phyloP scores from a whole-genome alignment of 1,139 yeast genomes.

The Hemisphaericaspora lyxosophila region DNA sequence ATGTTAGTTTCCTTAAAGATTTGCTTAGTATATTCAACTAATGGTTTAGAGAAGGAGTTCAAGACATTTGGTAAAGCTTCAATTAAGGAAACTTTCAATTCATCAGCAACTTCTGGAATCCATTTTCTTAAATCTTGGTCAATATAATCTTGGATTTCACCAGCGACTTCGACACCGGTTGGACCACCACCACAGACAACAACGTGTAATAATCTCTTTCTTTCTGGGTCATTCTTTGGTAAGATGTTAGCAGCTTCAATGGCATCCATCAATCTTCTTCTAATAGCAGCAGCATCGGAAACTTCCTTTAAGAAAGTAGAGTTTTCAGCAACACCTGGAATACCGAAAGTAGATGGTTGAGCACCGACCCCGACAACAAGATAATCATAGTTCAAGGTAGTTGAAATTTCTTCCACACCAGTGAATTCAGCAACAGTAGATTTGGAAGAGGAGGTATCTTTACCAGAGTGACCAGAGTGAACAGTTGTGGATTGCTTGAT shows the following conservation, averaged over 20 bases:
- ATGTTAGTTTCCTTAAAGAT: constrained; percentile 80
- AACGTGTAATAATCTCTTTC: constrained; percentile 76
- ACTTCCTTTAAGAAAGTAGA: constrained; percentile 86
- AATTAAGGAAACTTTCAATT: constrained; percentile 77
- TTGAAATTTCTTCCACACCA: constrained; percentile 45
- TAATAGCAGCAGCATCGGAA: constrained; percentile 74
- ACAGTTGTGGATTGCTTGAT: constrained; percentile 57
- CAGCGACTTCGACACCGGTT: constrained; percentile 95
- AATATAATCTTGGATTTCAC: constrained; percentile 90
- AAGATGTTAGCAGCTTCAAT: constrained; percentile 81
- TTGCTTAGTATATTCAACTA: constrained; percentile 81
- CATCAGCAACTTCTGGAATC: constrained; percentile 84
- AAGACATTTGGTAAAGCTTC: constrained; percentile 92
- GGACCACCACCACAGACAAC: constrained; percentile 97
- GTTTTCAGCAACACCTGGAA: constrained; percentile 88
- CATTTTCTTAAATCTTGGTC: constrained; percentile 86
- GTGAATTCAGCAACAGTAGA: constrained; percentile 43
- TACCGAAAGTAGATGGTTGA: constrained; percentile 87
- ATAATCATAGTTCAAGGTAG: constrained; percentile 66
- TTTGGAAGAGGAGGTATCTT: constrained; percentile 53
- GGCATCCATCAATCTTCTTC: constrained; percentile 74
- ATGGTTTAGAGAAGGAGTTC: constrained; percentile 81
- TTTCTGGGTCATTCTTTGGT: constrained; percentile 71
- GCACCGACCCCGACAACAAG: constrained; percentile 91
- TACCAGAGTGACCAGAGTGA: constrained; percentile 53